Conservation (phyloP, 495 filamentous ascomycete genomes). For the Cryomyces minteri region DNA sequence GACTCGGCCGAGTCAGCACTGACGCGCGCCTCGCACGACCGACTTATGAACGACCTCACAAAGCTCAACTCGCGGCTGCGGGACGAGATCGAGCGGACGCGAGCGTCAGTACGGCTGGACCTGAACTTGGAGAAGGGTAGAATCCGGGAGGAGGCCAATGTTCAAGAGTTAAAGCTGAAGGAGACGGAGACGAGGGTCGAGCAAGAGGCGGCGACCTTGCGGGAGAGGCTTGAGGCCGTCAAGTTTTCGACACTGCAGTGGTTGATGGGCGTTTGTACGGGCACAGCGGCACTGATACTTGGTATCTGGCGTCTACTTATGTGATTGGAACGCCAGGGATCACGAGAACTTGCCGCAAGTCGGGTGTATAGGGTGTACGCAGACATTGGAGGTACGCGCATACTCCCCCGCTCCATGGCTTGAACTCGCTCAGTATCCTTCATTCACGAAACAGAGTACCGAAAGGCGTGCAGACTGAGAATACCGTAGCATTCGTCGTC, state of each 20-base stretch:
- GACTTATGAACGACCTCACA: slow-evolving; percentile 80
- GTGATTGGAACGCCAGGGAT: slow-evolving; percentile 17
- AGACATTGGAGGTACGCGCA: too few species aligned
- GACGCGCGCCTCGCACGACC: slow-evolving; percentile 79
- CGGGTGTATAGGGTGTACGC: too few species aligned
- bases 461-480: too few species aligned
- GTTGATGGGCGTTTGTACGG: slow-evolving; percentile 95
- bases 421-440: too few species aligned
- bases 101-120: slow-evolving; percentile 79
- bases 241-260: slow-evolving; percentile 97
- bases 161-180: slow-evolving; percentile 95
- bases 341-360: too few species aligned
- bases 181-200: slow-evolving; percentile 98
- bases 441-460: too few species aligned
- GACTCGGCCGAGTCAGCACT: slow-evolving; percentile 81
- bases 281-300: slow-evolving; percentile 78
- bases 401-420: too few species aligned
- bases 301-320: slow-evolving; percentile 88
- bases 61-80: slow-evolving; percentile 76
- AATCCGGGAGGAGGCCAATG: slow-evolving; percentile 90
- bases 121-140: slow-evolving; percentile 93
- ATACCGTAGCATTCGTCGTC: too few species aligned
- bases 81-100: slow-evolving; percentile 86
- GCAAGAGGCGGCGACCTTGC: slow-evolving; percentile 81
- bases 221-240: slow-evolving; percentile 86